Percentiles rank a stretch among this genome's conserved stretches.
These are phyloP conservation scores for Tylopilus rubrobrunneus DNA, from an alignment of 768 basidiomycete species.

Conservation along the genomic window DNA sequence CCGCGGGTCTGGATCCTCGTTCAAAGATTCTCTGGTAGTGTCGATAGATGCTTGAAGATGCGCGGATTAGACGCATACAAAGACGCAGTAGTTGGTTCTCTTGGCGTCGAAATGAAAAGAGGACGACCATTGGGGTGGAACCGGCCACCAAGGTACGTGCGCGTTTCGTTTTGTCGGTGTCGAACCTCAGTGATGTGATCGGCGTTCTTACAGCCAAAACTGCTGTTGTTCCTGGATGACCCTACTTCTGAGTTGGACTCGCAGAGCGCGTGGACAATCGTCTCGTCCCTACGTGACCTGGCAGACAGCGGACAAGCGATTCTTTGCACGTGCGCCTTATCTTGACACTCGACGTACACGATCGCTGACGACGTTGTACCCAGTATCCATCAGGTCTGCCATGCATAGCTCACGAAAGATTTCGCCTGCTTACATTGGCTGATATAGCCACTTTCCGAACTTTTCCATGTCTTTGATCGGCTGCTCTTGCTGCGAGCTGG, in stretches of 20 bases:
- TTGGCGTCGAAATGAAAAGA: too few relatives aligned
- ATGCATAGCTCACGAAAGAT: background rate
- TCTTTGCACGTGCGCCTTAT: conserved; percentile 44
- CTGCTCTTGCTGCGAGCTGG: conserved; percentile 75
- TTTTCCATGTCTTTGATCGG: conserved; percentile 80
- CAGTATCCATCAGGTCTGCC: conserved; percentile 40
- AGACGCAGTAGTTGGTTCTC: too few relatives aligned
- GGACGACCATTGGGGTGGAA: conserved; percentile 83
- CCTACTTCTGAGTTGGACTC: conserved; percentile 56
- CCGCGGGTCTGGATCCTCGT: background rate
- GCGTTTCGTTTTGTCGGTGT: conserved; percentile 1
- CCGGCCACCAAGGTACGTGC: conserved; percentile 46
- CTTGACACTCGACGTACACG: background rate
- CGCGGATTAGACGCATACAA: conserved; percentile 60
- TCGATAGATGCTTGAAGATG: conserved; percentile 56
- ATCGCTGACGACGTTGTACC: background rate
- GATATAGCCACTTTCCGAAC: conserved; percentile 62
- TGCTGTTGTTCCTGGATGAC: conserved; percentile 57
- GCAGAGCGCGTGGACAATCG: conserved; percentile 49
- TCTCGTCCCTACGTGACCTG: conserved; percentile 47
- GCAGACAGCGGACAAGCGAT: conserved; percentile 54
- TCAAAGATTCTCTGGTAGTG: conserved; percentile 31
- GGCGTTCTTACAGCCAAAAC: conserved; percentile 31
- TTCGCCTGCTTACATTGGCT: background rate
- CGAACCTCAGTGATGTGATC: background rate